Evolutionary conservation across 2,329 filamentous ascomycete genomes (phyloP).

Genomic region (Clarireedia paspali): DNA sequence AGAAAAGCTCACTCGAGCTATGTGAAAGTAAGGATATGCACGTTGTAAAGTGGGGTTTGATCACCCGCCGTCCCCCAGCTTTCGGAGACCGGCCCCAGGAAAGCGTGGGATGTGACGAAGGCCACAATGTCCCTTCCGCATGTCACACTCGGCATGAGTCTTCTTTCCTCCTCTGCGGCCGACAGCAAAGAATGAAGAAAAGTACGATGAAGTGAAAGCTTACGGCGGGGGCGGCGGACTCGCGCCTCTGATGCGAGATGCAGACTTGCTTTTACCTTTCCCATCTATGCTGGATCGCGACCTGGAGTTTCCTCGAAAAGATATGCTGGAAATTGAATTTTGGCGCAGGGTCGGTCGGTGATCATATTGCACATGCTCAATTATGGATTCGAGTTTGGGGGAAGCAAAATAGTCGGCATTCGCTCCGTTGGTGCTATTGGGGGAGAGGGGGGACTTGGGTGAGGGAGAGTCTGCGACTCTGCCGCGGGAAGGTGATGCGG

Average conservation of each 20-base stretch:
- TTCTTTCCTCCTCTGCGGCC: neutral
- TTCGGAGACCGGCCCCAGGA: neutral
- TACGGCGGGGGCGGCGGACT: constrained; percentile 32
- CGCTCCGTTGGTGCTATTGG: constrained; percentile 13
- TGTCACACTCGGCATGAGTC: neutral
- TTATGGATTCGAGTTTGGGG: constrained; percentile 25
- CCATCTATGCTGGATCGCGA: constrained; percentile 9
- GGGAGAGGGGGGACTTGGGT: constrained; percentile 18
- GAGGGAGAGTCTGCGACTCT: constrained; percentile 9
- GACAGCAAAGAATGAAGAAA: neutral
- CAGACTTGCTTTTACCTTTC: constrained; percentile 26
- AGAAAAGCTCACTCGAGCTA: neutral
- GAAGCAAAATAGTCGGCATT: constrained; percentile 14
- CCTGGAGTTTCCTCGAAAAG: constrained; percentile 19
- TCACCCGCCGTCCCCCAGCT: constrained; percentile 6
- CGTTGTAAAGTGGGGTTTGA: constrained; percentile 8
- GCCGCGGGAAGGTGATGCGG: constrained; percentile 3
- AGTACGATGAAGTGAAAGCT: constrained; percentile 11
- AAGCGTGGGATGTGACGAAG: constrained; percentile 5
- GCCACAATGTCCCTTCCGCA: neutral
- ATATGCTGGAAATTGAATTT: constrained; percentile 23
- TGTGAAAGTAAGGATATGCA: constrained; percentile 2
- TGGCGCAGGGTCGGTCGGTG: constrained; percentile 15
- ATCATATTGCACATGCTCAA: constrained; percentile 27
- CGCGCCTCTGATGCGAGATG: constrained; percentile 4